Base-by-base conservation (phyloP, 2,329 filamentous ascomycete species). In the Colletotrichum karsti region DNA sequence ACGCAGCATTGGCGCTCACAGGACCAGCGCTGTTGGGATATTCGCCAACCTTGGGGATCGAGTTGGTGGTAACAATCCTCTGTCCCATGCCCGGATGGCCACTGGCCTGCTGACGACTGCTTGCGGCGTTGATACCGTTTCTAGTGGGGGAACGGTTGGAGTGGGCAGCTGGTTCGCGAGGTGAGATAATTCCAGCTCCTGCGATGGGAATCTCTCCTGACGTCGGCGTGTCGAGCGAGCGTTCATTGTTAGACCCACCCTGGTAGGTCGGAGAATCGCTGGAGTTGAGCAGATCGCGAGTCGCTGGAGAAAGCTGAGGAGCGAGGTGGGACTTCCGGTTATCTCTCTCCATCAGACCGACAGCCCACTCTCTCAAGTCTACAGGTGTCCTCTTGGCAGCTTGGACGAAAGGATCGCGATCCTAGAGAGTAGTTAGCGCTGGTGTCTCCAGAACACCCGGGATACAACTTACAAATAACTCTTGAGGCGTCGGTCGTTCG, bases 371-470 rank as follows among this genome's bases (percentile, higher is more conserved):
- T 79, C 93, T 90, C 35, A 99, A 87, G 78, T 99, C 92, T 56
- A 99, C 96, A 1, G 96, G 96, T 1, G 96, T 99, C 73, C 95
- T 90, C 84, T 98, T 98, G 54, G 96, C 96, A 59, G 96, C 96
- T 81, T 97, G 94, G 20, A 99, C 90, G 80, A 99, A 99, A 4
- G 94, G 90, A 77, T 99, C 96, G 69, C 92, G 91, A 72, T 98
- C 95, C 94, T 97, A 61, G 20, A 7, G 46, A 28, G 71, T 81
- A 63, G 80, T 74, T 41, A 63, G 65, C 60, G 7, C 18, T 13
- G n/a, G n/a, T 7, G 10, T 7, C 13, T 8, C 18, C 8, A 9
- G 2, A 3, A n/a, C 26, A 2, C 7, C n/a, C n/a, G n/a, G 22
- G 41, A 8, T 5, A 12, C 0, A 8, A 81, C 93, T 80, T 86